These are phyloP conservation scores for Tephrocybe sp. DNA, from an alignment of 768 basidiomycete genomes.

Conservation along the genomic window DNA sequence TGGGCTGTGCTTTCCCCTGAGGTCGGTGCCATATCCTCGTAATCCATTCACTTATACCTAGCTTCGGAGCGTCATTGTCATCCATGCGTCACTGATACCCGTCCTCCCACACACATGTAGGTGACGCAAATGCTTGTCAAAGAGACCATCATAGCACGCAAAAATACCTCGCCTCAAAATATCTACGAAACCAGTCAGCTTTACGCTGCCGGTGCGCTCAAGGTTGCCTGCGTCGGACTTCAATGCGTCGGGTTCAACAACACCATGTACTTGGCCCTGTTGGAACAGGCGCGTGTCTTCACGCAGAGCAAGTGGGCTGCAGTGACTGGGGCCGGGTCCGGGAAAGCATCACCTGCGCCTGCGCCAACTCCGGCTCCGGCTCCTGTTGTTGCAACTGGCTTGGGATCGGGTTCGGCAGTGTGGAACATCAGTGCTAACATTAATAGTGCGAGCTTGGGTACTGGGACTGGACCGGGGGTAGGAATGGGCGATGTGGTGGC, in stretches of 20 bases:
- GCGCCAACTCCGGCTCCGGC: slow-evolving; percentile 11
- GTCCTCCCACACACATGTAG: slow-evolving; percentile 32
- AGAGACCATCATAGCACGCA: slow-evolving; percentile 68
- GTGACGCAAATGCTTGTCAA: slow-evolving; percentile 64
- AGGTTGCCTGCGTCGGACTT: slow-evolving; percentile 68
- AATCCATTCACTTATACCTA: neutral
- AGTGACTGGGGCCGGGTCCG: too few species aligned
- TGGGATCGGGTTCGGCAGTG: slow-evolving; percentile 13
- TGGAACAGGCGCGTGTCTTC: slow-evolving; percentile 60
- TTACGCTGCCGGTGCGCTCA: slow-evolving; percentile 69
- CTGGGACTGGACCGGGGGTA: neutral
- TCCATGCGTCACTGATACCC: too few species aligned
- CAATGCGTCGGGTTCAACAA: slow-evolving; percentile 79
- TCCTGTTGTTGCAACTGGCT: neutral
- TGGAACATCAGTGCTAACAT: slow-evolving; percentile 13
- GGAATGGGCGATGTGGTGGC: slow-evolving; percentile 9
- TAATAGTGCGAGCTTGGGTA: neutral
- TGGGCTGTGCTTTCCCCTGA: slow-evolving; percentile 66
- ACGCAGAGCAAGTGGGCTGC: slow-evolving; percentile 34
- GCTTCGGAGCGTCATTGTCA: too few species aligned
- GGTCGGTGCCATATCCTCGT: slow-evolving; percentile 32
- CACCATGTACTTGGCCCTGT: slow-evolving; percentile 56
- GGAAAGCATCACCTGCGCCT: slow-evolving; percentile 8
- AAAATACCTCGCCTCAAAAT: slow-evolving; percentile 77
- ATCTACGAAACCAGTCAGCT: slow-evolving; percentile 72